Evolutionary conservation across 2,329 filamentous ascomycete genomes (phyloP), one percentile per base, ranked within the genome.

Genomic region (Fusarium annulatum): DNA sequence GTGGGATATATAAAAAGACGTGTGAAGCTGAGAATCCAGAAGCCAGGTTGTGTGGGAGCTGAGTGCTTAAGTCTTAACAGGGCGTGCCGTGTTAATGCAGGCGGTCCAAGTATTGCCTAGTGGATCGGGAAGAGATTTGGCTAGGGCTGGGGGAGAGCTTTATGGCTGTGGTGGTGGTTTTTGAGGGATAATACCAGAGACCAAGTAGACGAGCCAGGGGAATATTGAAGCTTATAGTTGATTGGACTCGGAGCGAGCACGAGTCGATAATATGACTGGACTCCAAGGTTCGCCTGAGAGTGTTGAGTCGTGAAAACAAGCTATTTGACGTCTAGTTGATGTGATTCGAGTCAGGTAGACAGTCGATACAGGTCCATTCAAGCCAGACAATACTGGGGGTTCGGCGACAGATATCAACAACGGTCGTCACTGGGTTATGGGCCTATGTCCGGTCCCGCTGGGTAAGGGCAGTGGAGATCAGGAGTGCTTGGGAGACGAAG

Each of bases 51-150:
- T 52, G 68, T 53, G 64, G 68, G 61, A 72, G 63, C 61, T 63
- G 68, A 61, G 64, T 64, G 64, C 55, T 72, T 69, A 70, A 69
- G 49, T 72, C 72, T 58, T 68, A 55, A 43, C 58, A 60, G 56
- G 64, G 38, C 49, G 58, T 66, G 61, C 70, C 57, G 67, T 67
- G 57, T 75, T 61, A 63, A 73, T 68, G 72, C 51, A 69, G 61
- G 65, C 53, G 38, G 55, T 63, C 65, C 67, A 61, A 69, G 46
- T 53, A 74, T 72, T 57, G 68, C 39, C 63, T 64, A 61, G 70
- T 76, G 73, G 73, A 74, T 72, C 73, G 59, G 53, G 60, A 61
- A 67, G 58, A 63, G 65, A 63, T 71, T 70, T 71, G 68, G 58
- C 61, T 72, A 60, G 56, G 61, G 55, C 61, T 58, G 60, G 71